Evolutionary conservation across 345 rosid genomes (phyloP), one percentile per base, ranked within the genome.

Genomic region (Murraya paniculata): DNA sequence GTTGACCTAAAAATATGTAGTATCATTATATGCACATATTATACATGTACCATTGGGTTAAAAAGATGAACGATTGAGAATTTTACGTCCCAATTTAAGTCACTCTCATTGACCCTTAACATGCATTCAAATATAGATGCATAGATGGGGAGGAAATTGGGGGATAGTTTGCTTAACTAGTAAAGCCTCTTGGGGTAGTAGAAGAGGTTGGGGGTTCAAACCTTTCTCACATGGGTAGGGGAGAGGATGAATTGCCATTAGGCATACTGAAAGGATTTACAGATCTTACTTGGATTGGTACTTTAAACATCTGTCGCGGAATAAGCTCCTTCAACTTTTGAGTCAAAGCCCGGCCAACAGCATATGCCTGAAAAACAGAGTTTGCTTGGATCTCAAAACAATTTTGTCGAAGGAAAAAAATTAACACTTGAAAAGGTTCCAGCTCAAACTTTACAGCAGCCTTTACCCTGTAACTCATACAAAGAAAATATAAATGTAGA

Each of bases 241-340:
- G 50, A 45, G 5, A 45, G 50, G 18, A 45, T 45, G 18, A 45
- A 13, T 45, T 45, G 50, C 18, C 18, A 45, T 45, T 45, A 45
- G 18, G 22, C 57, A 53, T 53, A 14, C 61, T 38, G 64, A 71
- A 71, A 66, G 71, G 66, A 67, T 10, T 21, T 48, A 36, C 9
- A 6, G 56, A 67, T 57, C 85, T 85, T 86, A 95, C 99, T 86
- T 96, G 99, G 82, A 96, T 93, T 64, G 99, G 99, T 69, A 96
- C 86, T 96, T 93, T 96, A 87, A 96, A 96, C 98, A 93, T 92
- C 82, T 96, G 99, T 57, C 98, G 83, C 70, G 99, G 99, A 84
- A 96, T 96, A 73, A 96, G 98, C 89, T 96, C 99, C 88, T 93
- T 95, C 78, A 95, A 85, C 86, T 90, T 95, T 81, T 89, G 98